Evolutionary conservation across 495 filamentous ascomycete genomes (phyloP).

Genomic region (Talaromyces adpressus): DNA sequence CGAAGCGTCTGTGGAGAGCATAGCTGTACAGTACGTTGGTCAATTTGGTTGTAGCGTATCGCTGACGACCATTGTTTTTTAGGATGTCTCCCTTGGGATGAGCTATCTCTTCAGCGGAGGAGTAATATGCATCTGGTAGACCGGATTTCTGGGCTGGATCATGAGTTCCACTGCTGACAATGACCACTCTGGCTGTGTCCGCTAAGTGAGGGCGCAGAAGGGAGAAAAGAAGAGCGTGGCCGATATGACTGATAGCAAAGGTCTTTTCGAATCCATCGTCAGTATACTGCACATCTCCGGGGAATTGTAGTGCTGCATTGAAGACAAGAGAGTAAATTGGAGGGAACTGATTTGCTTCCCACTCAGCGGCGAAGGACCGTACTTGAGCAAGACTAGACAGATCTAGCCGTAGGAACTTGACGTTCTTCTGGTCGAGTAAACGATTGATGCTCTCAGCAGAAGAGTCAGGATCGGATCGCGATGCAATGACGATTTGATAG

Average conservation of each 20-base stretch:
- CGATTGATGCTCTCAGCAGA: conserved; percentile 29
- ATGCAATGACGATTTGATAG: conserved; percentile 30
- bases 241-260: conserved; percentile 31
- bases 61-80: conserved; percentile 19
- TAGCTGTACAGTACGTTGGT: conserved; percentile 31
- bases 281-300: conserved; percentile 21
- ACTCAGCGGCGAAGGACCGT: conserved; percentile 29
- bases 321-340: conserved; percentile 38
- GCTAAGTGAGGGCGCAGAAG: conserved; percentile 40
- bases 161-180: conserved; percentile 25
- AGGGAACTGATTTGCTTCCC: conserved; percentile 27
- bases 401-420: conserved; percentile 34
- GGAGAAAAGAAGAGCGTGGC: conserved; percentile 44
- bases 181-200: conserved; percentile 38
- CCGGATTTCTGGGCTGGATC: conserved; percentile 24
- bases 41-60: conserved; percentile 22
- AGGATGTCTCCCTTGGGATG: conserved; percentile 16
- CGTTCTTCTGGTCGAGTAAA: conserved; percentile 23
- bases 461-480: conserved; percentile 30
- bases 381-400: conserved; percentile 32
- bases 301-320: conserved; percentile 40
- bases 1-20: conserved; percentile 28
- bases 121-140: conserved; percentile 22
- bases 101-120: conserved; percentile 23
- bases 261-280: conserved; percentile 38